Conservation (phyloP, 2,329 filamentous ascomycete genomes). For the Pseudocercospora vitis region DNA sequence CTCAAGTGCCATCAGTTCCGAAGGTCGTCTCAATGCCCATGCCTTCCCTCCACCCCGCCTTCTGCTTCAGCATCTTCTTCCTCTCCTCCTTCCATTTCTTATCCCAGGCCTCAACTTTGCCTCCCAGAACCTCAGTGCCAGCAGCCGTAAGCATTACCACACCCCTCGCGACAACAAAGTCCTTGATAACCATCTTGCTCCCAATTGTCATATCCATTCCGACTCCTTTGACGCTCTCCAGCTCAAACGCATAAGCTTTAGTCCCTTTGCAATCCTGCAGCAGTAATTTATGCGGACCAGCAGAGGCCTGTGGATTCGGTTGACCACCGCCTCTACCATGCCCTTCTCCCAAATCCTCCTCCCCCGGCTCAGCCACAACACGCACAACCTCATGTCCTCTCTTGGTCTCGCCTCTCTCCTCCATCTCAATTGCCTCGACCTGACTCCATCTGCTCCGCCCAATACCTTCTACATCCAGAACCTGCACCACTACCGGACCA, state of each 20-base stretch:
- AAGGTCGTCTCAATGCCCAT: constrained; percentile 13
- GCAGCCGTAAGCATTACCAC: constrained; percentile 73
- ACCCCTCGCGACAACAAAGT: constrained; percentile 69
- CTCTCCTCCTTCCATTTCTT: constrained; percentile 71
- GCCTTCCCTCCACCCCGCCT: constrained; percentile 30
- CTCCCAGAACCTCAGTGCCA: constrained; percentile 73
- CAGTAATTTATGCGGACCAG: constrained; percentile 73
- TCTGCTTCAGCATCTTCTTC: constrained; percentile 65
- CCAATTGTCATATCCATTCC: constrained; percentile 69
- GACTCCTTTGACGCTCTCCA: constrained; percentile 65
- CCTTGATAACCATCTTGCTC: constrained; percentile 72
- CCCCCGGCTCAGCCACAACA: constrained; percentile 59
- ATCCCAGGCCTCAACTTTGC: constrained; percentile 80
- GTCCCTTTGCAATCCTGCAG: constrained; percentile 76
- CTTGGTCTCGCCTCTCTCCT: constrained; percentile 70
- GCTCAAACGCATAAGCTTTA: constrained; percentile 70
- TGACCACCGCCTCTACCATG: too few relatives aligned
- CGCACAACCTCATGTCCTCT: constrained; percentile 80
- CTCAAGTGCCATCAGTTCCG: not conserved
- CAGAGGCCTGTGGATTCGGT: constrained; percentile 12
- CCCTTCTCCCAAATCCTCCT: constrained; percentile 37
- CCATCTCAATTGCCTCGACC: constrained; percentile 74
- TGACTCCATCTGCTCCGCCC: constrained; percentile 80
- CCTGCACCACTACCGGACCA: constrained; percentile 71
- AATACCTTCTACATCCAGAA: constrained; percentile 84